Evolutionary conservation across 257 asterid genomes (phyloP).

Genomic region (Solanum neorickii): DNA sequence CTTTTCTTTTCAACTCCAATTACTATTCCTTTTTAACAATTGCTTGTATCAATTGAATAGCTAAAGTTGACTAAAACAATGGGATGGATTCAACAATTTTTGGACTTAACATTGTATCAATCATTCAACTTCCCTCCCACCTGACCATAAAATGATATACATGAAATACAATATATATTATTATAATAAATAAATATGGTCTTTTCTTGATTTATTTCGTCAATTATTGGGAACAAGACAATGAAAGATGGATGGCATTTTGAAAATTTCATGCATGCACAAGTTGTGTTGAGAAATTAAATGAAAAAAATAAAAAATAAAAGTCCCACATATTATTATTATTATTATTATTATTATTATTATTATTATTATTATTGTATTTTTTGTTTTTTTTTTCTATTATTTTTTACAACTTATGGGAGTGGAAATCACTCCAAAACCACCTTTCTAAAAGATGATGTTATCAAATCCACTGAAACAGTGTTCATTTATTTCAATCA

Average conservation of each 20-base stretch:
- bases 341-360: background rate
- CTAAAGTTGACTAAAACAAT: no score
- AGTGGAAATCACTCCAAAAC: background rate
- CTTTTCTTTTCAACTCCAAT: no score
- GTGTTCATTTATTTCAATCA: background rate
- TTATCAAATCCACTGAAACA: constrained; percentile 5
- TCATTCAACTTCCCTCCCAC: background rate
- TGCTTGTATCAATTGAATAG: no score
- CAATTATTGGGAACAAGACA: background rate
- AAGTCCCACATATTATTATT: background rate
- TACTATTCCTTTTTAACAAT: no score
- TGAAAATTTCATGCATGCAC: background rate
- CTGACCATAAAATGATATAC: background rate
- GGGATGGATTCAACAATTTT: background rate
- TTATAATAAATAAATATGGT: background rate
- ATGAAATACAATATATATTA: background rate
- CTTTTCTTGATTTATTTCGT: background rate
- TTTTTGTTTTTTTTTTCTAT: background rate
- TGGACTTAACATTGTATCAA: background rate
- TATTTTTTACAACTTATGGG: background rate
- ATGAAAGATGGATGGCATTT: background rate
- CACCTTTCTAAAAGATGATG: constrained; percentile 7
- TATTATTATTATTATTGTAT: background rate
- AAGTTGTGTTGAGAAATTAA: background rate
- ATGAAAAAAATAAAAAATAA: background rate